These are phyloP conservation scores for Calonectria fujianensis DNA, from an alignment of 2,329 filamentous ascomycete genomes.

Conservation along the genomic window DNA sequence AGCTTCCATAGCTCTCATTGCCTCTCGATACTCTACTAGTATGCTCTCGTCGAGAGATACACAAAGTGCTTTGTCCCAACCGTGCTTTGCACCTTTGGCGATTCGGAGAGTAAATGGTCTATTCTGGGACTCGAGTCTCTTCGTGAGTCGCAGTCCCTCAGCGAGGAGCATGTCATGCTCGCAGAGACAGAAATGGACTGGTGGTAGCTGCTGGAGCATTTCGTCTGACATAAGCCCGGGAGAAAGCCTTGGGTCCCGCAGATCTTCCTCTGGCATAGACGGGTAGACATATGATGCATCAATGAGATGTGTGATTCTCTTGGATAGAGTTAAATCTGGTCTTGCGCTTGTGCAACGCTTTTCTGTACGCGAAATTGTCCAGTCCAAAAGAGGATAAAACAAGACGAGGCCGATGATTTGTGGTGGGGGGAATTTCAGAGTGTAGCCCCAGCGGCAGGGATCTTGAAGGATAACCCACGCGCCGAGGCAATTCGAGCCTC, in stretches of 20 bases:
- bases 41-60: neutral
- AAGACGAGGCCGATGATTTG: neutral
- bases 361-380: neutral
- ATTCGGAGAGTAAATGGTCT: neutral
- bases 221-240: neutral
- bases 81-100: slow-evolving; percentile 2
- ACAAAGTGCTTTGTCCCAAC: neutral
- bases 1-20: neutral
- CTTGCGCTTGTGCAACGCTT: neutral
- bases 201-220: neutral
- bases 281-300: slow-evolving; percentile 6
- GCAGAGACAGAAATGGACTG: neutral
- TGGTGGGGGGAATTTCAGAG: neutral
- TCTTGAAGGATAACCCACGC: slow-evolving; percentile 4
- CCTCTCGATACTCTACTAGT: neutral
- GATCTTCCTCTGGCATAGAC: neutral
- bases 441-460: slow-evolving; percentile 11
- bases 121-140: neutral
- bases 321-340: neutral
- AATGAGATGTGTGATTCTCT: neutral
- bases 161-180: slow-evolving; percentile 4
- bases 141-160: neutral
- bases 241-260: neutral
- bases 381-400: slow-evolving; percentile 8
- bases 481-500: slow-evolving; percentile 1